Evolutionary conservation across 495 filamentous ascomycete genomes (phyloP).

Genomic region (Neurospora terricola): DNA sequence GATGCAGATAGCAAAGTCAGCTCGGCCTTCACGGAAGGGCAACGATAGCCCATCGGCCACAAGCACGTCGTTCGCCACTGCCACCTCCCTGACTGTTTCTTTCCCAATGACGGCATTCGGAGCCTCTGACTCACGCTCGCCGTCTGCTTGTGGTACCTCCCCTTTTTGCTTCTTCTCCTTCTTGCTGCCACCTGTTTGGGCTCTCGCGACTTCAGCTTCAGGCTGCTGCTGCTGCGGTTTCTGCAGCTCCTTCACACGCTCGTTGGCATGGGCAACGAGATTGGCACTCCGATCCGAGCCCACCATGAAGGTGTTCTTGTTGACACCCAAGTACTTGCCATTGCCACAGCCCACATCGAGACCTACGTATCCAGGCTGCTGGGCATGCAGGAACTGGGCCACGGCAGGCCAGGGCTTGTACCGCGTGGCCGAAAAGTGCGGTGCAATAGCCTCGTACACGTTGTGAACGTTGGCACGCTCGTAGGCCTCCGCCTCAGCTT

Average conservation of each 20-base stretch:
- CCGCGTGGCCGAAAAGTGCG: slow-evolving; percentile 88
- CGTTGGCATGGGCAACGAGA: slow-evolving; percentile 61
- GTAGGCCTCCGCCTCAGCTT: slow-evolving; percentile 42
- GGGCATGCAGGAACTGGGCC: slow-evolving; percentile 60
- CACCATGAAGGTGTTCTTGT: slow-evolving; percentile 68
- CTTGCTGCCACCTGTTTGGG: not conserved
- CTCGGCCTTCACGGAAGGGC: slow-evolving; percentile 58
- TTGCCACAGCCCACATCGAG: slow-evolving; percentile 93
- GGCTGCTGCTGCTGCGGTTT: not conserved
- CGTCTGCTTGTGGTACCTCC: not conserved
- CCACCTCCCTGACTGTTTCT: slow-evolving; percentile 3
- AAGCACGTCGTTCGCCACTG: slow-evolving; percentile 34
- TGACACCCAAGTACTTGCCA: slow-evolving; percentile 85
- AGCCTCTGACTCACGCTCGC: not conserved
- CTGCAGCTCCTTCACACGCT: slow-evolving; percentile 46
- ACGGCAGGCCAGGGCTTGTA: slow-evolving; percentile 98
- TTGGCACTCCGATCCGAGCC: slow-evolving; percentile 80
- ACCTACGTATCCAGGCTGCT: slow-evolving; percentile 65
- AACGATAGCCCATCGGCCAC: slow-evolving; percentile 61
- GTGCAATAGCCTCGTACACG: slow-evolving; percentile 90
- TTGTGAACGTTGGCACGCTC: slow-evolving; percentile 81
- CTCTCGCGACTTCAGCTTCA: not conserved
- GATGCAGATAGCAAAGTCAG: slow-evolving; percentile 93
- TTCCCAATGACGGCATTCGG: not conserved
- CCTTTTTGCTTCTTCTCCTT: slow-evolving; percentile 2